A percentile compares a stretch with the other conserved stretches of the same genome.
phyloP scores from a whole-genome alignment of 169 alveolate genomes.

The Cryptosporidium tyzzeri region DNA sequence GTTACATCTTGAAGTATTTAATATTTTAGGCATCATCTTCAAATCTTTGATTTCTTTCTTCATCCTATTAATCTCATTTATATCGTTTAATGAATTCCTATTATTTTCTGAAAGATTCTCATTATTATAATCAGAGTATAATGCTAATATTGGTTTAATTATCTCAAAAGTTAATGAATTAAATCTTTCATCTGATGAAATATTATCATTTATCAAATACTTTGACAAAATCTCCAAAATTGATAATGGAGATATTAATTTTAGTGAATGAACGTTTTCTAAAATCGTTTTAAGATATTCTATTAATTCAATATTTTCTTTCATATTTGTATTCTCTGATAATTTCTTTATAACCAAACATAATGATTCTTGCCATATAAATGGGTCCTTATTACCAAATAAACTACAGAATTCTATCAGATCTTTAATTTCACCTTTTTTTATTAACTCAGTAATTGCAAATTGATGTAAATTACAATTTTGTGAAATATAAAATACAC shows the following conservation, averaged over 20 bases:
- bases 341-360: constrained; percentile 25
- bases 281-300: constrained; percentile 15
- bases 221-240: constrained; percentile 59
- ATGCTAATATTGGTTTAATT: constrained; percentile 25
- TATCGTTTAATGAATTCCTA: constrained; percentile 26
- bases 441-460: constrained; percentile 38
- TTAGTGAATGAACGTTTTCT: constrained; percentile 19
- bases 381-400: constrained; percentile 59
- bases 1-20: constrained; percentile 50
- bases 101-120: constrained; percentile 19
- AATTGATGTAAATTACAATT: constrained; percentile 58
- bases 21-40: constrained; percentile 19
- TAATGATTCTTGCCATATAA: constrained; percentile 59
- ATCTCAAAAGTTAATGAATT: constrained; percentile 21
- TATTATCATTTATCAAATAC: constrained; percentile 9
- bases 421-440: constrained; percentile 35
- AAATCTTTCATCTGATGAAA: neutral
- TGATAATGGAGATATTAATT: constrained; percentile 58
- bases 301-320: neutral
- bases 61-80: constrained; percentile 32
- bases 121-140: neutral
- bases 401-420: constrained; percentile 58
- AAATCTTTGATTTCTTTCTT: constrained; percentile 32
- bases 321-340: neutral
- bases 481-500: constrained; percentile 39